Evolutionary conservation across 345 rosid species (phyloP).

Genomic region (Acer saccharum): DNA sequence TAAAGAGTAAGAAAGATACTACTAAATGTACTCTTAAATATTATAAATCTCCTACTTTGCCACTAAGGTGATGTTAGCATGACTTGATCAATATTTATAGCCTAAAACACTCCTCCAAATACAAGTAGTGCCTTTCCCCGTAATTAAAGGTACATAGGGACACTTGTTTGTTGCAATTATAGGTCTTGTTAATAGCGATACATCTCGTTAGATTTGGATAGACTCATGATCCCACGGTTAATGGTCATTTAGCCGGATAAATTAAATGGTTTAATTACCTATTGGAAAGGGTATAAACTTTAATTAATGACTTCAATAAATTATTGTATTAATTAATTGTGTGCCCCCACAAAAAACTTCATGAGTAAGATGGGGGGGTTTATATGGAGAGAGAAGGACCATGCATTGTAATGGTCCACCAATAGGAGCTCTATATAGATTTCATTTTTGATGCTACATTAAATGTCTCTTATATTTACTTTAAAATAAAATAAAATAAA

Average conservation of each 20-base stretch:
- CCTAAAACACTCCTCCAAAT: neutral
- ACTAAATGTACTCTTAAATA: neutral
- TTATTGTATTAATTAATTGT: conserved; percentile 2
- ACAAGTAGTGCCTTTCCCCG: neutral
- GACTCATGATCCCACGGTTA: neutral
- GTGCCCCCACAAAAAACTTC: neutral
- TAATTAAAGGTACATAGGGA: too few relatives aligned
- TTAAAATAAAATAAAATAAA: too few relatives aligned
- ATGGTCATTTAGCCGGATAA: conserved; percentile 12
- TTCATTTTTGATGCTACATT: neutral
- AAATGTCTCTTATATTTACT: too few relatives aligned
- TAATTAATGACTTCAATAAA: neutral
- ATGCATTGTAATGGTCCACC: neutral
- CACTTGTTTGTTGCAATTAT: too few relatives aligned
- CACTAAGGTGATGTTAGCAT: neutral
- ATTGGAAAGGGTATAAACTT: neutral
- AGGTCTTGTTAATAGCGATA: too few relatives aligned
- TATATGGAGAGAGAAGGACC: neutral
- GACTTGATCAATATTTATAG: too few relatives aligned
- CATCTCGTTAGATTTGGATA: too few relatives aligned
- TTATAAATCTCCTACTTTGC: neutral
- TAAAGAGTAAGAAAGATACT: neutral
- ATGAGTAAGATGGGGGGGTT: neutral
- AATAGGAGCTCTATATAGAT: neutral
- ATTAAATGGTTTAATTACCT: conserved; percentile 25